Evolutionary conservation across 2,329 filamentous ascomycete species (phyloP).

Genomic region (Penicillium sp.): DNA sequence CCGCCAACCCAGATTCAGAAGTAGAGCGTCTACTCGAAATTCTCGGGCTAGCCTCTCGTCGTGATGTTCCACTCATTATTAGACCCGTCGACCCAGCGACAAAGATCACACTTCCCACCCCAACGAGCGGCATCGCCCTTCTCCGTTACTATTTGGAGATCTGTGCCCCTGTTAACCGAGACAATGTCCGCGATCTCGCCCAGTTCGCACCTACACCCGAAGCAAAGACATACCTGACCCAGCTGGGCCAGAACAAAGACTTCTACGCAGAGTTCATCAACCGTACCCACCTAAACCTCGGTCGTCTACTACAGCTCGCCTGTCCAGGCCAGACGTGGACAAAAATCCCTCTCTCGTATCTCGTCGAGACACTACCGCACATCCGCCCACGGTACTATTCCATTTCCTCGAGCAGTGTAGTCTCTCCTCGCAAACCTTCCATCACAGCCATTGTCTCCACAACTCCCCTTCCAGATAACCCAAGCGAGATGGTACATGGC

Average conservation of each 20-base stretch:
- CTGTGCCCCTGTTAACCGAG: constrained; percentile 85
- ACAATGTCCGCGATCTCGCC: constrained; percentile 77
- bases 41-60: constrained; percentile 57
- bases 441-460: constrained; percentile 89
- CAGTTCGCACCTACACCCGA: constrained; percentile 79
- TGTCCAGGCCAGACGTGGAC: constrained; percentile 71
- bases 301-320: constrained; percentile 52
- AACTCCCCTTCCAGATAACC: constrained; percentile 67
- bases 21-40: constrained; percentile 78
- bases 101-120: constrained; percentile 82
- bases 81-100: constrained; percentile 62
- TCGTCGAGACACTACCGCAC: constrained; percentile 84
- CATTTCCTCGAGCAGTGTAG: constrained; percentile 68
- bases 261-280: constrained; percentile 78
- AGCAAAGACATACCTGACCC: constrained; percentile 77
- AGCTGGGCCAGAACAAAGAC: constrained; percentile 81
- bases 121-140: constrained; percentile 84
- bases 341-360: constrained; percentile 79
- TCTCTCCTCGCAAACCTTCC: constrained; percentile 56
- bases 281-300: constrained; percentile 70
- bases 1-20: constrained; percentile 82
- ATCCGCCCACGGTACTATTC: constrained; percentile 94
- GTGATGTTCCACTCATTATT: constrained; percentile 56
- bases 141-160: constrained; percentile 92
- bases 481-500: constrained; percentile 74